Base-by-base conservation (phyloP, 495 filamentous ascomycete species). In the Aspergillus funiculosus region DNA sequence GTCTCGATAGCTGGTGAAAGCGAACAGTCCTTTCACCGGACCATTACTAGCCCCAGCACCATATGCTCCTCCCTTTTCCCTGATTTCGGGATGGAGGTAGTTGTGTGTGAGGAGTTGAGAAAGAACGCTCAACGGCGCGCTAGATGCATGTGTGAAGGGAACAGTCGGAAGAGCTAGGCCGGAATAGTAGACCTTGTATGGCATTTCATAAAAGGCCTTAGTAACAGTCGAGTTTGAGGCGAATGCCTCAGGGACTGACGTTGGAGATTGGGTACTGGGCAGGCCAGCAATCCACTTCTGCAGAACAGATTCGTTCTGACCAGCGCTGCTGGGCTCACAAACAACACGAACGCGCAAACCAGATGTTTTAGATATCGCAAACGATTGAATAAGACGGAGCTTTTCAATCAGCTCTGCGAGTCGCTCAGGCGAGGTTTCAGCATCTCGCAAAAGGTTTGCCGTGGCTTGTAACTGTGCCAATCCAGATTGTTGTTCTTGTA, bases 11-110 rank as follows among this genome's bases (percentile, higher is more conserved):
- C 85, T 91, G 68, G 91, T 95, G 67, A 95, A 91, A 27, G 89
- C 88, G 55, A 98, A 96, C 2, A 92, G 56, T 14, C 92, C 92
- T 52, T 85, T 83, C 2, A 94, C 58, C 3, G 82, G 81, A 7
- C 80, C 78, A 34, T 84, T 80, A 66, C 87, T 94, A 9, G 94
- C 89, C 11, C 88, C 87, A 13, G 89, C 91, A 46, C 92, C 92
- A 54, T 98, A 98, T 7, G 92, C 92, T 30, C 92, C 92, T 6
- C 92, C 92, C 64, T 98, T 98, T 65, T 98, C 92, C 22, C 92
- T 85, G 46, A 98, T 95, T 60, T 97, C 94, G 57, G 94, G 94
- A 61, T 97, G 92, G 8, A 98, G 76, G 56, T 96, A 87, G 62
- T 94, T 94, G 66, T 97, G 92, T 0, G 91, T 97, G n/a, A 98